These are phyloP conservation scores for Chytriomyces sp. DNA, from an alignment of 192 early-diverging fungal genomes.

Conservation along the genomic window DNA sequence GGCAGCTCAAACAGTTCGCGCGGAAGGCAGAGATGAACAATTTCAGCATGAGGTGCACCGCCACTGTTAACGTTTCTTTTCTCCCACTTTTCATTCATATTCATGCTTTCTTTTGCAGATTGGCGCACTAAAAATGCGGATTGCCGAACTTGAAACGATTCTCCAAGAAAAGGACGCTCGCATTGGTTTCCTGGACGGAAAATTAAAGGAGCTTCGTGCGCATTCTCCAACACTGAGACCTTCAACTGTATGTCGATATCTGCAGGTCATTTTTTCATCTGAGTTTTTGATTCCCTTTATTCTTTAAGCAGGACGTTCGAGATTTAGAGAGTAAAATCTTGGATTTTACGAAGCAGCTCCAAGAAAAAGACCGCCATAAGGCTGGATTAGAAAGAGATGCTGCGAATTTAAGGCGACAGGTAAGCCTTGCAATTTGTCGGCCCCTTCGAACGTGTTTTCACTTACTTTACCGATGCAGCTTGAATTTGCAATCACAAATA, in stretches of 20 bases:
- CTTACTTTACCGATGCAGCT: background rate
- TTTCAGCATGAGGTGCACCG: background rate
- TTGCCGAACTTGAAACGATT: constrained; percentile 3
- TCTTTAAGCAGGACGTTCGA: background rate
- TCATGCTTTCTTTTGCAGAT: background rate
- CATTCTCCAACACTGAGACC: background rate
- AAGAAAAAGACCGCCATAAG: background rate
- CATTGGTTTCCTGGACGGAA: constrained; percentile 16
- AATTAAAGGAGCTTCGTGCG: background rate
- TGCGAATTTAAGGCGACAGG: constrained; percentile 2
- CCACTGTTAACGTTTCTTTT: background rate
- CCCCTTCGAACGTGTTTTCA: background rate
- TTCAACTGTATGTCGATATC: background rate
- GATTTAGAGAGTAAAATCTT: background rate
- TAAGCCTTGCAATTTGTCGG: background rate
- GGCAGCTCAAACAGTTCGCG: background rate
- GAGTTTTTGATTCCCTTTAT: background rate
- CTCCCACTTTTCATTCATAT: background rate
- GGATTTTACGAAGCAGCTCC: background rate
- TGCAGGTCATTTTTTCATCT: background rate
- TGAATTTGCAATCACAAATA: constrained; percentile 8
- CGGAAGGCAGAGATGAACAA: background rate
- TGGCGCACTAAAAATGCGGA: constrained; percentile 13
- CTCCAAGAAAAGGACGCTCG: constrained; percentile 16
- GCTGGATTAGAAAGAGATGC: constrained; percentile 10